Conservation (phyloP, 2,329 filamentous ascomycete species). For the Rhynchosporium secalis region DNA sequence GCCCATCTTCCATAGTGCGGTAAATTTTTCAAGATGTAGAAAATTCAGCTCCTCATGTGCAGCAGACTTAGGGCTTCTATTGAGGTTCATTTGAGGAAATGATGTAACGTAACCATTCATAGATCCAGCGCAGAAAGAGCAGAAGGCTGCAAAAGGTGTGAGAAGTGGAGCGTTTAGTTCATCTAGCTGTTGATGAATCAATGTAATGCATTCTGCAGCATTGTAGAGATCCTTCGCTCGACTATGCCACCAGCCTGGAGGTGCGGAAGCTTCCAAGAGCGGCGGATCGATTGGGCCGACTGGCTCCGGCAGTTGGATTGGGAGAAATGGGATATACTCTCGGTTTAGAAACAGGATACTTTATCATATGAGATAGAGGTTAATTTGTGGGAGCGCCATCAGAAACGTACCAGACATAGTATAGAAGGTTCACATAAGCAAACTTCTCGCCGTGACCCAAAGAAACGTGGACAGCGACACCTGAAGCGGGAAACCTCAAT, state of each 20-base stretch:
- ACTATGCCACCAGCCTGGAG: conserved; percentile 45
- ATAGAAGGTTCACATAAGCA: conserved; percentile 42
- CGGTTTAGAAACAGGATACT: conserved; percentile 46
- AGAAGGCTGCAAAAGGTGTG: conserved; percentile 49
- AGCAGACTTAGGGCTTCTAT: neutral
- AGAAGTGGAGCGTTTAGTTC: conserved; percentile 42
- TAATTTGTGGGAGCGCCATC: neutral
- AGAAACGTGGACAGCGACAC: neutral
- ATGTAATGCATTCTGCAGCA: conserved; percentile 42
- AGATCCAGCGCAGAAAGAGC: conserved; percentile 47
- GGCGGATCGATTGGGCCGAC: conserved; percentile 45
- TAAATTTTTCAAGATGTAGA: neutral
- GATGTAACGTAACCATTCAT: conserved; percentile 43
- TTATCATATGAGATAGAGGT: neutral
- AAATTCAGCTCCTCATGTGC: neutral
- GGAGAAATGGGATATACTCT: conserved; percentile 49
- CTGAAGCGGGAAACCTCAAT: conserved; percentile 35
- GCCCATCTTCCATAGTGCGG: neutral
- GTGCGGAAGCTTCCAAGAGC: conserved; percentile 42
- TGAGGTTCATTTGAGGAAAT: neutral
- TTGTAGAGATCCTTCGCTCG: conserved; percentile 42
- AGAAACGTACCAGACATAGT: conserved; percentile 44
- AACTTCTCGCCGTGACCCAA: neutral
- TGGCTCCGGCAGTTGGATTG: conserved; percentile 41
- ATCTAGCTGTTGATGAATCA: conserved; percentile 42